Conservation (phyloP, 2,329 filamentous ascomycete genomes). For the Cladophialophora bantiana region DNA sequence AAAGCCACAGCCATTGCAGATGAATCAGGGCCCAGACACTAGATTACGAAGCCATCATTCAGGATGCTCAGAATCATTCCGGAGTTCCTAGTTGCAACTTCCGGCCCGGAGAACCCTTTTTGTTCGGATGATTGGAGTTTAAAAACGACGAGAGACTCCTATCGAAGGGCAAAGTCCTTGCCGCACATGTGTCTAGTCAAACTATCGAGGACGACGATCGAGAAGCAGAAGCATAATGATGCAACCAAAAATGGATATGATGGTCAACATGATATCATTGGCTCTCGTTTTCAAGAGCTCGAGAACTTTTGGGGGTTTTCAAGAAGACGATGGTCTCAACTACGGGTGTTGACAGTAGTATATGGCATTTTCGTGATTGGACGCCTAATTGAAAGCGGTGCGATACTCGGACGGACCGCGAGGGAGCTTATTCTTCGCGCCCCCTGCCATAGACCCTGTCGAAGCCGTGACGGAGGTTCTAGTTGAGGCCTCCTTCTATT, state of each 20-base stretch:
- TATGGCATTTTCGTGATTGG: slow-evolving; percentile 24
- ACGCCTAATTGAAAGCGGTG: slow-evolving; percentile 15
- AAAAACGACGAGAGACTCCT: background rate
- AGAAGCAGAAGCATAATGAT: slow-evolving; percentile 28
- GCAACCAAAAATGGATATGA: slow-evolving; percentile 21
- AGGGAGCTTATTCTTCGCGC: slow-evolving; percentile 1
- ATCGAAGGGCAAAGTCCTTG: slow-evolving; percentile 20
- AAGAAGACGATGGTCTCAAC: slow-evolving; percentile 17
- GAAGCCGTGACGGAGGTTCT: slow-evolving; percentile 16
- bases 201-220: slow-evolving; percentile 19
- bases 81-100: slow-evolving; percentile 22
- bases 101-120: background rate
- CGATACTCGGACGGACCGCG: slow-evolving; percentile 1
- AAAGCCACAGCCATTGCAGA: background rate
- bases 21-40: background rate
- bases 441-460: slow-evolving; percentile 13
- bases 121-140: background rate
- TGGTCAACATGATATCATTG: slow-evolving; percentile 24
- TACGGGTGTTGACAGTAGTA: slow-evolving; percentile 14
- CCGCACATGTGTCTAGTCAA: slow-evolving; percentile 21
- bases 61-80: slow-evolving; percentile 16
- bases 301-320: slow-evolving; percentile 27
- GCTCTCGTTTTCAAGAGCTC: slow-evolving; percentile 21
- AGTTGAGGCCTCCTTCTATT: background rate
- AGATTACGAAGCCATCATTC: slow-evolving; percentile 33